Conservation (phyloP, 83 land plant genomes). For the Picea engelmannii region DNA sequence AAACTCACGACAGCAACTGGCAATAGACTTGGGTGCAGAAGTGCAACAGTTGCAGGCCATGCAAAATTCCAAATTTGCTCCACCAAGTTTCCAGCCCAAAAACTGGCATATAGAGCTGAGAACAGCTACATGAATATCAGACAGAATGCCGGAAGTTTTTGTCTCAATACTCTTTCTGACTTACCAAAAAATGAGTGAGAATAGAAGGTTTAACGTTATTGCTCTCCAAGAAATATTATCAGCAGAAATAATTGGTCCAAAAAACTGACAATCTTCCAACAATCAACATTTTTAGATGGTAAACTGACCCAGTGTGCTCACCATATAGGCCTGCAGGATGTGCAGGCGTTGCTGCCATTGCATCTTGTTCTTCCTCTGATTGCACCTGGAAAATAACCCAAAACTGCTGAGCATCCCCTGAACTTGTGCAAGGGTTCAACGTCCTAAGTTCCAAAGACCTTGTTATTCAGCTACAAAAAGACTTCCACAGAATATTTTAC, state of each 20-base stretch:
- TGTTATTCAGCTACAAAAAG: neutral
- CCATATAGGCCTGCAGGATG: slow-evolving; percentile 92
- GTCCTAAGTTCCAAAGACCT: neutral
- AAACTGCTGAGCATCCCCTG: neutral
- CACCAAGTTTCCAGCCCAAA: slow-evolving; percentile 67
- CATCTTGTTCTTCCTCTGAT: slow-evolving; percentile 79
- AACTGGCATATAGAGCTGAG: slow-evolving; percentile 77
- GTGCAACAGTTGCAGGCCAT: slow-evolving; percentile 84
- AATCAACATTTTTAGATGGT: neutral
- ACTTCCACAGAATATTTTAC: neutral
- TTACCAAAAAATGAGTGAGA: neutral
- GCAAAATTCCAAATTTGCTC: slow-evolving; percentile 90
- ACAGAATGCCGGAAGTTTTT: too few relatives aligned
- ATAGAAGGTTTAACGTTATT: neutral
- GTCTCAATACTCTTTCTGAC: too few relatives aligned
- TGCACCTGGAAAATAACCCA: slow-evolving; percentile 60
- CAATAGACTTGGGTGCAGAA: slow-evolving; percentile 78
- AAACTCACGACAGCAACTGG: slow-evolving; percentile 87
- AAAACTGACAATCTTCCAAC: neutral
- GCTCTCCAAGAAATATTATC: neutral
- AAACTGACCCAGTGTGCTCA: slow-evolving; percentile 23
- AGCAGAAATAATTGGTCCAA: neutral
- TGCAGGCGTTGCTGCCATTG: slow-evolving; percentile 87
- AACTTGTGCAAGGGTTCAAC: neutral
- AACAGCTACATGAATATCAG: slow-evolving; percentile 1